Evolutionary conservation across 106 monocot genomes (phyloP).

Genomic region (Dendrobium officinale): DNA sequence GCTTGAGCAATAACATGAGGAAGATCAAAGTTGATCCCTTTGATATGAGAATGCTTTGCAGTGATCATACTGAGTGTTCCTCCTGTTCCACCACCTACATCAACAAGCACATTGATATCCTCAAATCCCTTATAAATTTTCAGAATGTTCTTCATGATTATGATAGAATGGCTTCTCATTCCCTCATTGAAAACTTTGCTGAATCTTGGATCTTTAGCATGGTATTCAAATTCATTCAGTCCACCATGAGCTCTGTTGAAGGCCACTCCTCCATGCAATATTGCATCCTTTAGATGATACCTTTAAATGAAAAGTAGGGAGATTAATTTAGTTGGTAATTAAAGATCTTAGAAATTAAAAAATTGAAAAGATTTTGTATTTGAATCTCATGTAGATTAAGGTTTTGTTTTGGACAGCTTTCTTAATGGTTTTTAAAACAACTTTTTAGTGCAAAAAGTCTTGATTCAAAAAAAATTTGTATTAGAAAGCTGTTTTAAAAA

Average conservation of each 20-base stretch:
- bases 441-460: too few relatives aligned
- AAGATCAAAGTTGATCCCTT: conserved; percentile 26
- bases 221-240: conserved; percentile 46
- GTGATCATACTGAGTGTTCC: conserved; percentile 11
- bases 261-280: conserved; percentile 12
- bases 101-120: conserved; percentile 13
- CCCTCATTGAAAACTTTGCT: conserved; percentile 44
- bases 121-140: conserved; percentile 25
- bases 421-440: too few relatives aligned
- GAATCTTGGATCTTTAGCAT: conserved; percentile 24
- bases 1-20: conserved; percentile 27
- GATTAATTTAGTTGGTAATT: not conserved
- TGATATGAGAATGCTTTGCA: conserved; percentile 13
- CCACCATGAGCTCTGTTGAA: conserved; percentile 26
- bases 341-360: too few relatives aligned
- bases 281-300: conserved; percentile 15
- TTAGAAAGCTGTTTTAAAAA: too few relatives aligned
- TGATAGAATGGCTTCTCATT: conserved; percentile 40
- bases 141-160: conserved; percentile 32
- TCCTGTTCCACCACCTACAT: conserved; percentile 19
- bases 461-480: too few relatives aligned
- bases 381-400: too few relatives aligned
- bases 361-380: too few relatives aligned
- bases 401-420: too few relatives aligned
- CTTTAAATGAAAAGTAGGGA: not conserved